Percentiles rank a stretch among this genome's conserved stretches.
phyloP scores from a whole-genome alignment of 257 asterid species.

The Lycium barbarum region DNA sequence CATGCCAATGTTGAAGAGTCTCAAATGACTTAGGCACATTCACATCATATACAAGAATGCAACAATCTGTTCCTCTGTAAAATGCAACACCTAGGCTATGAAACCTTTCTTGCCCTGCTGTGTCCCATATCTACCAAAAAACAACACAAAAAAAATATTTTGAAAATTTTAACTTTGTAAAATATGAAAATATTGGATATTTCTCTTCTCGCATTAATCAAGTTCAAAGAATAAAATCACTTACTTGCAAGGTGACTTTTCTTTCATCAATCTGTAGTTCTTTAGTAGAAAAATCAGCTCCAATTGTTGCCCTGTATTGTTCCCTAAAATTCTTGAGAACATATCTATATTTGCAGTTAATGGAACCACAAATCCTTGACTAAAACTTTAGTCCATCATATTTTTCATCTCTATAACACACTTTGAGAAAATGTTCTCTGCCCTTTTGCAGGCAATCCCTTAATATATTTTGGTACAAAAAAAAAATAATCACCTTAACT shows the following conservation, averaged over 20 bases:
- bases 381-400: not conserved
- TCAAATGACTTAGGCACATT: conserved; percentile 77
- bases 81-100: conserved; percentile 86
- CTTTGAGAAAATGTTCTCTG: too few species aligned
- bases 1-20: conserved; percentile 81
- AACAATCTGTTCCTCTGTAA: conserved; percentile 95
- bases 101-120: conserved; percentile 94
- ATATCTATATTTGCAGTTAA: conserved; percentile 61
- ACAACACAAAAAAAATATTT: not conserved
- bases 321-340: conserved; percentile 58
- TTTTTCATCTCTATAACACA: not conserved
- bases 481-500: not conserved
- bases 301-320: conserved; percentile 78
- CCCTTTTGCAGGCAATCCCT: not conserved
- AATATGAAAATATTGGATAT: not conserved
- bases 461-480: not conserved
- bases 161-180: not conserved
- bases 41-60: conserved; percentile 81
- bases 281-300: conserved; percentile 89
- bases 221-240: conserved; percentile 20
- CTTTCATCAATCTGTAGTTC: conserved; percentile 69
- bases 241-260: conserved; percentile 78
- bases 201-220: not conserved
- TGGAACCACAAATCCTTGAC: conserved; percentile 16
- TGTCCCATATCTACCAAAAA: conserved; percentile 78